Evolutionary conservation across 2,329 filamentous ascomycete genomes (phyloP).

Genomic region (Exophiala sideris): DNA sequence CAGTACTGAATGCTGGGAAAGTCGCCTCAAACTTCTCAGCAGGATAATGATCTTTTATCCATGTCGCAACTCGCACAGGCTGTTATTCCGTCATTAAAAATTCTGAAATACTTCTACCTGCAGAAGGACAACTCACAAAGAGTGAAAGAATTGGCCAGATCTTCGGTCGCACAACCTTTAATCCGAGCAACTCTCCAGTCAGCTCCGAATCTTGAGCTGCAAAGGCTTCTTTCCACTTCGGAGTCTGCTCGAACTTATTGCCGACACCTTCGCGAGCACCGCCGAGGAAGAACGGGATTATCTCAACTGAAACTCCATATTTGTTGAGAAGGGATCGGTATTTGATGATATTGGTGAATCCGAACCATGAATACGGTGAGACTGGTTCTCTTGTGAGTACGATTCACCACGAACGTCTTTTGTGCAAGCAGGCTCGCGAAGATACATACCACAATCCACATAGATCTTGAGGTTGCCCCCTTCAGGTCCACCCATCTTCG

Average conservation of each 20-base stretch:
- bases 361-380: conserved; percentile 21
- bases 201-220: conserved; percentile 13
- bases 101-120: not conserved
- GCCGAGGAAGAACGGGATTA: conserved; percentile 19
- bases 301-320: conserved; percentile 19
- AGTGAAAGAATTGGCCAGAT: conserved; percentile 22
- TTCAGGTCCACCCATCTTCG: conserved; percentile 1
- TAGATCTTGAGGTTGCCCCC: conserved; percentile 20
- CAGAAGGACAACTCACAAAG: conserved; percentile 12
- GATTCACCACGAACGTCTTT: not conserved
- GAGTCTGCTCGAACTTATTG: conserved; percentile 14
- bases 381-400: conserved; percentile 7
- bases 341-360: conserved; percentile 18
- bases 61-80: conserved; percentile 24
- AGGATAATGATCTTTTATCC: conserved; percentile 22
- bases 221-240: conserved; percentile 15
- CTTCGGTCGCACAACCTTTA: conserved; percentile 14
- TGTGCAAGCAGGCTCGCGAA: no score
- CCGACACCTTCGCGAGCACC: conserved; percentile 16
- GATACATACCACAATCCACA: conserved; percentile 18
- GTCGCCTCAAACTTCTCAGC: conserved; percentile 20
- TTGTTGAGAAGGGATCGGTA: conserved; percentile 16
- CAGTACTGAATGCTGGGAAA: conserved; percentile 20
- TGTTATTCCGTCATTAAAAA: not conserved
- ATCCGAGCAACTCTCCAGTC: conserved; percentile 16